Evolutionary conservation across 2,329 filamentous ascomycete genomes (phyloP).

Genomic region (Phyllosticta capitalensis): DNA sequence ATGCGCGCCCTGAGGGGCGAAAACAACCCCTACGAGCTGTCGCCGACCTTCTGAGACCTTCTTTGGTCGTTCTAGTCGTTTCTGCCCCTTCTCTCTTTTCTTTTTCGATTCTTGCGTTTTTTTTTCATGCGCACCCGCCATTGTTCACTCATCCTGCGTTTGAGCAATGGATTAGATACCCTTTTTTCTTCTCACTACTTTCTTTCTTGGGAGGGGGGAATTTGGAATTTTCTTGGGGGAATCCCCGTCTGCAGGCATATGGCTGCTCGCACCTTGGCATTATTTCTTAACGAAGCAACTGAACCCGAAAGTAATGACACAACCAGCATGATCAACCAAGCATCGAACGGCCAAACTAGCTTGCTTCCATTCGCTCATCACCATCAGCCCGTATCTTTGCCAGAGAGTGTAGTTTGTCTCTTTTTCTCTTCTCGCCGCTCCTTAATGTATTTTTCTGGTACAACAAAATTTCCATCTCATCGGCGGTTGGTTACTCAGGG

Average conservation of each 20-base stretch:
- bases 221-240: not conserved
- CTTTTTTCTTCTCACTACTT: not conserved
- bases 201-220: not conserved
- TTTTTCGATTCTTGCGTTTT: not conserved
- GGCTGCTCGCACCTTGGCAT: not conserved
- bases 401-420: too few relatives aligned
- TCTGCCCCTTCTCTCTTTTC: not conserved
- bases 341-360: too few relatives aligned
- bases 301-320: not conserved
- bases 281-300: not conserved
- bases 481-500: not conserved
- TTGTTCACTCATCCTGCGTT: not conserved
- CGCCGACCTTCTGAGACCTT: constrained; percentile 1
- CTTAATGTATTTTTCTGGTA: not conserved
- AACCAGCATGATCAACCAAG: not conserved
- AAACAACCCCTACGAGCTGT: constrained; percentile 10
- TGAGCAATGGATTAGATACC: not conserved
- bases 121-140: not conserved
- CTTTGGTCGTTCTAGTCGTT: not conserved
- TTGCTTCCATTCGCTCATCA: not conserved
- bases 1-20: constrained; percentile 1
- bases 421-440: not conserved
- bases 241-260: not conserved
- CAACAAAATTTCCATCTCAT: not conserved
- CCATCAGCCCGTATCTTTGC: too few relatives aligned